Percentiles rank a stretch among this genome's conserved stretches.
Conservation (phyloP, 305 asterid species). For the Fraxinus ornus region DNA sequence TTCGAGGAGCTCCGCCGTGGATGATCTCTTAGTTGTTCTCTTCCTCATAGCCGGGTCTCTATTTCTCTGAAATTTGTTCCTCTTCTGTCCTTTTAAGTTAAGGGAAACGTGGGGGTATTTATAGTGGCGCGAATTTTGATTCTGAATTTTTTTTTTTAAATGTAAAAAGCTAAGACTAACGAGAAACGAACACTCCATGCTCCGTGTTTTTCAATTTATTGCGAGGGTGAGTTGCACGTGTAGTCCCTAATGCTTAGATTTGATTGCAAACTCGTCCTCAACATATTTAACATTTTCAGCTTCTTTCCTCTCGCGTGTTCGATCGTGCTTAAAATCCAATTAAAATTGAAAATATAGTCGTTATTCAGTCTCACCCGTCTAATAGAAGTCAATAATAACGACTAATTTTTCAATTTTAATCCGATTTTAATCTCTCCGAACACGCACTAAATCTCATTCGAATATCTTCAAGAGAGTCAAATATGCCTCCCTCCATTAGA, state of each 20-base stretch:
- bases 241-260: background rate
- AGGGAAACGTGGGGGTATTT: background rate
- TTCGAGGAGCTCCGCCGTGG: constrained; percentile 38
- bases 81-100: background rate
- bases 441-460: background rate
- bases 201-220: background rate
- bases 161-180: background rate
- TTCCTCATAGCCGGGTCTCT: constrained; percentile 33
- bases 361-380: no score
- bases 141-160: background rate
- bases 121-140: background rate
- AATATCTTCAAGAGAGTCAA: background rate
- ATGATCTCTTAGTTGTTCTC: constrained; percentile 45
- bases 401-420: no score
- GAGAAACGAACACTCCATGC: background rate
- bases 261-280: background rate
- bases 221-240: background rate
- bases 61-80: constrained; percentile 17
- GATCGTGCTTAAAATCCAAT: no score
- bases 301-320: background rate
- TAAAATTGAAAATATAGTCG: no score
- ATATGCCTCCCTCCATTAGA: background rate
- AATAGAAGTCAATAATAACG: no score
- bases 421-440: no score
- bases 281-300: background rate